Percentiles rank a stretch among this genome's conserved stretches.
These are phyloP conservation scores for Brachypodium distachyon DNA, from an alignment of 202 grass and related monocot species.

Conservation along the genomic window DNA sequence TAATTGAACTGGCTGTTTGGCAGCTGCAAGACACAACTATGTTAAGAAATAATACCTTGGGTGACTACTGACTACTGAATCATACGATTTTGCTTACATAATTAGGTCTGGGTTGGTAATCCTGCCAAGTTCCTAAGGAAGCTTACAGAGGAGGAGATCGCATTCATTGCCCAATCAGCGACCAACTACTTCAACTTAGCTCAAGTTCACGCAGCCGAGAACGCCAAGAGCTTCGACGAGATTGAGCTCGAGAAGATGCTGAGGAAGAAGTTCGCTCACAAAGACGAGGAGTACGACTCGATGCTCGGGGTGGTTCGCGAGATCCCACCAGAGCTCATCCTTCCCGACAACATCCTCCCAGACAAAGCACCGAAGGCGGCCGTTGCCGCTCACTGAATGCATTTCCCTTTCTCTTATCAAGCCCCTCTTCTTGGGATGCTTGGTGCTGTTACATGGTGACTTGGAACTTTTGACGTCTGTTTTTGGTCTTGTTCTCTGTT, in stretches of 20 bases:
- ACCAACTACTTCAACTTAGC: conserved; percentile 75
- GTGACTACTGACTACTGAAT: conserved; percentile 1
- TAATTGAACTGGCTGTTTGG: neutral
- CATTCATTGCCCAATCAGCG: conserved; percentile 70
- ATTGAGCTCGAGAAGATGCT: conserved; percentile 87
- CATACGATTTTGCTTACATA: neutral
- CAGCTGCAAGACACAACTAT: neutral
- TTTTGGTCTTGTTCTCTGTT: conserved; percentile 30
- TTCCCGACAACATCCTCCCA: conserved; percentile 73
- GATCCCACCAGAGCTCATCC: conserved; percentile 65
- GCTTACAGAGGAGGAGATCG: conserved; percentile 81
- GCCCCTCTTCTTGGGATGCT: neutral
- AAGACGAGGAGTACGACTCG: conserved; percentile 70
- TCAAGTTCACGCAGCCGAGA: conserved; percentile 80
- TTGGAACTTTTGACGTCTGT: conserved; percentile 32
- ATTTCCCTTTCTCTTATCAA: neutral
- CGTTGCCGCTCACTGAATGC: conserved; percentile 20
- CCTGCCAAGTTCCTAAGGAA: conserved; percentile 92
- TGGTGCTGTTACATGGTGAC: conserved; percentile 29
- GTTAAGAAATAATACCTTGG: neutral
- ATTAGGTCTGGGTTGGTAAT: conserved; percentile 85
- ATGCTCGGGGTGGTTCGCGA: conserved; percentile 84
- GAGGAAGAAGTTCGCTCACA: conserved; percentile 74
- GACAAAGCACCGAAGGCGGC: conserved; percentile 41
- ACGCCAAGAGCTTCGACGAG: conserved; percentile 75